These are phyloP conservation scores for Talaromyces thailandensis DNA, from an alignment of 495 filamentous ascomycete genomes.

Conservation along the genomic window DNA sequence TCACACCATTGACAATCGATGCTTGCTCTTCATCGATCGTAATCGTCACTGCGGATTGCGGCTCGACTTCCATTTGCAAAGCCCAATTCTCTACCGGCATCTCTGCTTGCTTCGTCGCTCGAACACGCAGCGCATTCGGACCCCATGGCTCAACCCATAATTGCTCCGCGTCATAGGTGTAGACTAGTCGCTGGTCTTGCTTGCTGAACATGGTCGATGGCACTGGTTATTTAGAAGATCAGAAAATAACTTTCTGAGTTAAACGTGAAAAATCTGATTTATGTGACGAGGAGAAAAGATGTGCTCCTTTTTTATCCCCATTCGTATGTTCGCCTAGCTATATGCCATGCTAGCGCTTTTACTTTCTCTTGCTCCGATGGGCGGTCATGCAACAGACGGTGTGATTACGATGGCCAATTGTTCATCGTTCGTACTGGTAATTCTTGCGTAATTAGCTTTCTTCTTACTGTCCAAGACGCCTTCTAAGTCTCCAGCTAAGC, in stretches of 20 bases:
- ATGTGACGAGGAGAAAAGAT: too few relatives aligned
- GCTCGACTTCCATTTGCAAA: constrained; percentile 17
- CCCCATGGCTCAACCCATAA: constrained; percentile 49
- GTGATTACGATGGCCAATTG: neutral
- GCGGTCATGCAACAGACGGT: too few relatives aligned
- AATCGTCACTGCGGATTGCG: constrained; percentile 10
- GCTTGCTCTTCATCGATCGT: constrained; percentile 14
- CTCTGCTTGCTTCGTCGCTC: constrained; percentile 38
- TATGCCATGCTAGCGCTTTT: neutral
- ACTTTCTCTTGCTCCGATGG: neutral
- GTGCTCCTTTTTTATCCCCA: too few relatives aligned
- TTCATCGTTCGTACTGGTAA: neutral
- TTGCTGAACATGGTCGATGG: neutral
- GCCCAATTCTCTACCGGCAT: constrained; percentile 47
- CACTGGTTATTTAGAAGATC: too few relatives aligned
- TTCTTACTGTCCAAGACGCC: too few relatives aligned
- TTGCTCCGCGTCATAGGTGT: constrained; percentile 1
- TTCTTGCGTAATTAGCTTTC: neutral
- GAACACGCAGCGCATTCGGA: constrained; percentile 41
- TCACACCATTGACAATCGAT: constrained; percentile 40
- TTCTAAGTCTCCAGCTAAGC: neutral
- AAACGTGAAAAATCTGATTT: too few relatives aligned
- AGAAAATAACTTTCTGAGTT: too few relatives aligned
- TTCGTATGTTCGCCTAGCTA: too few relatives aligned
- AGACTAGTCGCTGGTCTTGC: neutral